Evolutionary conservation across 306 rosid genomes (phyloP).

Genomic region (Vicia faba): DNA sequence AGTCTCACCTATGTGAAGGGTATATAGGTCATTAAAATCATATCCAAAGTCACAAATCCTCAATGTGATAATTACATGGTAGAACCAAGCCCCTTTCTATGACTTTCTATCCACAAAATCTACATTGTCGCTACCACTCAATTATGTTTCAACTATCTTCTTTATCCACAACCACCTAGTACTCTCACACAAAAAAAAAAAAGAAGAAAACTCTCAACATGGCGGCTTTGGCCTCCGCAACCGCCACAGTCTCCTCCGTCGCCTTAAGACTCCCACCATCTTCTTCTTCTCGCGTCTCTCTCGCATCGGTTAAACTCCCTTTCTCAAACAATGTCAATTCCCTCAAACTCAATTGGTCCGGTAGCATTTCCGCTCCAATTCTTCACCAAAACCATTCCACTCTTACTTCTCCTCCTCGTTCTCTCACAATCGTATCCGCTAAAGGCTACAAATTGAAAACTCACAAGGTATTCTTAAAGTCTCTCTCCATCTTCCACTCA

Average conservation of each 20-base stretch:
- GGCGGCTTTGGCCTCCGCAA: slow-evolving; percentile 76
- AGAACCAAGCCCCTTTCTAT: no score
- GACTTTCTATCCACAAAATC: not conserved
- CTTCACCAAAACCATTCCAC: slow-evolving; percentile 43
- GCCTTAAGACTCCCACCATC: slow-evolving; percentile 37
- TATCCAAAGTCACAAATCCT: no score
- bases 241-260: slow-evolving; percentile 53
- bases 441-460: slow-evolving; percentile 97
- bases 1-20: no score
- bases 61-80: no score
- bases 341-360: slow-evolving; percentile 53
- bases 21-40: no score
- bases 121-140: not conserved
- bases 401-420: slow-evolving; percentile 39
- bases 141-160: not conserved
- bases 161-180: not conserved
- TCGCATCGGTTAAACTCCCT: slow-evolving; percentile 46
- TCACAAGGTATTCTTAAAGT: slow-evolving; percentile 76
- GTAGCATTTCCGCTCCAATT: slow-evolving; percentile 53
- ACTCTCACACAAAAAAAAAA: not conserved
- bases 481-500: no score
- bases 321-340: slow-evolving; percentile 43
- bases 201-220: slow-evolving; percentile 24
- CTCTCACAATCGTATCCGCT: slow-evolving; percentile 69
- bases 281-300: slow-evolving; percentile 32